These are phyloP conservation scores for Pseudocercospora fuligena DNA, from an alignment of 2,329 filamentous ascomycete species.

Conservation along the genomic window DNA sequence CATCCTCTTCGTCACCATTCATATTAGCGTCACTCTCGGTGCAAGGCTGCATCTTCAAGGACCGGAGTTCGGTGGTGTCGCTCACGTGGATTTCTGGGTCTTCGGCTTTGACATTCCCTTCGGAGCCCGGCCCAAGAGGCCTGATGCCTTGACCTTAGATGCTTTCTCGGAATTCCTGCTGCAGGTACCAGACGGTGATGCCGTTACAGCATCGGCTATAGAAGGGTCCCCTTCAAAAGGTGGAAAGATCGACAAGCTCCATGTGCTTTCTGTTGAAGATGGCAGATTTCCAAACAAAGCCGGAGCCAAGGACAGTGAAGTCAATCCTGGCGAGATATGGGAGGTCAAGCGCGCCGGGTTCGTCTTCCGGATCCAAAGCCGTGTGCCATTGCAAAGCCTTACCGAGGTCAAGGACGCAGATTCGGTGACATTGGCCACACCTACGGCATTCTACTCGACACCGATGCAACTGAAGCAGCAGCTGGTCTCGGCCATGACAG, in stretches of 20 bases:
- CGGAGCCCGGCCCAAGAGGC: background rate
- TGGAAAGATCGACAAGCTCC: slow-evolving; percentile 7
- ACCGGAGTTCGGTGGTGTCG: slow-evolving; percentile 8
- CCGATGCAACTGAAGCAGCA: background rate
- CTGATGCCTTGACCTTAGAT: background rate
- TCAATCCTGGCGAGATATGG: slow-evolving; percentile 9
- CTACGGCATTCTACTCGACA: background rate
- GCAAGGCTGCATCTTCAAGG: slow-evolving; percentile 12
- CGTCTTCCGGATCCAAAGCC: slow-evolving; percentile 3
- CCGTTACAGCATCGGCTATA: background rate
- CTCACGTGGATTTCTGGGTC: slow-evolving; percentile 12
- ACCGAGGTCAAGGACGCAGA: background rate
- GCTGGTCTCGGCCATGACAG: background rate
- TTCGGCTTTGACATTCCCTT: slow-evolving; percentile 11
- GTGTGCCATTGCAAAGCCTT: background rate
- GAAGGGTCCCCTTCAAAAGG: background rate
- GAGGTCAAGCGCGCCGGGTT: slow-evolving; percentile 11
- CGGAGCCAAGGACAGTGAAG: slow-evolving; percentile 6
- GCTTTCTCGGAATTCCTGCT: background rate
- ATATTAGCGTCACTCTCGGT: slow-evolving; percentile 6
- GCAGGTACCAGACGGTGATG: background rate
- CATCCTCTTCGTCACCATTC: slow-evolving; percentile 8
- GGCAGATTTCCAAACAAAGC: slow-evolving; percentile 13
- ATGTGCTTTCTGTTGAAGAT: slow-evolving; percentile 15
- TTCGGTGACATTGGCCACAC: background rate